Percentiles rank a stretch among this genome's conserved stretches.
These are phyloP conservation scores for Fremontodendron californicum DNA, from an alignment of 345 rosid genomes.

Conservation along the genomic window DNA sequence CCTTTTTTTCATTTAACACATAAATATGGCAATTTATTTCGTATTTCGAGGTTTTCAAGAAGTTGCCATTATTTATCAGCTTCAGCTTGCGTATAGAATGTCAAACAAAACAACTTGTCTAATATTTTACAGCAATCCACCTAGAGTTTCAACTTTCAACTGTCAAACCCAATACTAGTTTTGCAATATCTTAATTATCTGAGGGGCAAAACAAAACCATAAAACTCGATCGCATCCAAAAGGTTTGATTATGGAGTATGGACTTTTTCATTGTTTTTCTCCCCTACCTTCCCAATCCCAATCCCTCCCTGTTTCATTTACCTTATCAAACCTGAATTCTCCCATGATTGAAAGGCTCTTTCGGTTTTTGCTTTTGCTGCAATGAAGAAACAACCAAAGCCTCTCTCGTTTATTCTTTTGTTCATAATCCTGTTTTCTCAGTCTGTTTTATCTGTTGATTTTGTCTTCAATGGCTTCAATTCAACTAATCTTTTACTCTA, in stretches of 20 bases:
- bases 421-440: slow-evolving; percentile 12
- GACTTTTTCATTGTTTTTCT: not conserved
- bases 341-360: not conserved
- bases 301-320: not conserved
- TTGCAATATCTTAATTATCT: not conserved
- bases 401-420: slow-evolving; percentile 6
- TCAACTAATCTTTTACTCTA: slow-evolving; percentile 37
- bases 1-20: too few species aligned
- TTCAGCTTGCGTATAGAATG: not conserved
- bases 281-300: not conserved
- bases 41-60: not conserved
- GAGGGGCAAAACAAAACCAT: not conserved
- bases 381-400: slow-evolving; percentile 24
- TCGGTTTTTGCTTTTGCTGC: not conserved
- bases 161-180: not conserved
- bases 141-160: not conserved
- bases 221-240: not conserved
- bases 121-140: not conserved
- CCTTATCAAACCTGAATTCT: not conserved
- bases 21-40: too few species aligned
- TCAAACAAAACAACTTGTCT: not conserved
- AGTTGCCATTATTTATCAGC: not conserved
- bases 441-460: slow-evolving; percentile 41
- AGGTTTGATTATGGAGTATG: not conserved
- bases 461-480: slow-evolving; percentile 70